Evolutionary conservation across 1,284 basidiomycete genomes (phyloP).

Genomic region (Ceratobasidium sp.): DNA sequence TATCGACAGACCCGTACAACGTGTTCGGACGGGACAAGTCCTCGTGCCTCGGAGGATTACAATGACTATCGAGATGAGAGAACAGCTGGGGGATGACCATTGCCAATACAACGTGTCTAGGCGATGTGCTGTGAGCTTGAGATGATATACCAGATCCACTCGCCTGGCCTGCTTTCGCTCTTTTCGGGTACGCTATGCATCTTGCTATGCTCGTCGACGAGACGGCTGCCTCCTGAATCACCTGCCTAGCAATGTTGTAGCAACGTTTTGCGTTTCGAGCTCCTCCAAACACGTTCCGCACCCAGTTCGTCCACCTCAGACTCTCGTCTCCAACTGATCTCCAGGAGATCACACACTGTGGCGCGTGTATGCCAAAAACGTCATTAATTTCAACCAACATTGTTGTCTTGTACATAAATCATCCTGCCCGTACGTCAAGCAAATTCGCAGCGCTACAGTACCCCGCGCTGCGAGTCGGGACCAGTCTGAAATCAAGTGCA

Average conservation of each 20-base stretch:
- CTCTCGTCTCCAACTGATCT: not conserved
- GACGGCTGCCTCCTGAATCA: too few relatives aligned
- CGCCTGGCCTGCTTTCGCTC: not conserved
- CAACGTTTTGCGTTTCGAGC: not conserved
- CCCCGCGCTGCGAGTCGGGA: too few relatives aligned
- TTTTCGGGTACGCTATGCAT: not conserved
- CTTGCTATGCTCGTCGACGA: too few relatives aligned
- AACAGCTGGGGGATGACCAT: not conserved
- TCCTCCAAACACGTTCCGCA: not conserved
- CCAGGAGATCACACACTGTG: not conserved
- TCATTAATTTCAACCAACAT: too few relatives aligned
- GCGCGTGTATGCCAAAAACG: too few relatives aligned
- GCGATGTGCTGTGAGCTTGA: not conserved
- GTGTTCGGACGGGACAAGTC: constrained; percentile 17
- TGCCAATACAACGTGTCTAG: not conserved
- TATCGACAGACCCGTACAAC: not conserved
- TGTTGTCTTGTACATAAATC: not conserved
- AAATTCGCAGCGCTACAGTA: not conserved
- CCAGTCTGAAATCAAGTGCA: not conserved
- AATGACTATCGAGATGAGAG: not conserved
- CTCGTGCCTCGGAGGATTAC: constrained; percentile 12
- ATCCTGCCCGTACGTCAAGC: not conserved
- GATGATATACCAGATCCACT: not conserved
- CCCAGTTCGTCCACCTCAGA: not conserved
- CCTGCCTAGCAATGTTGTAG: not conserved